Percentiles rank a stretch among this genome's conserved stretches.
These are phyloP conservation scores for Tylopilus rubrobrunneus DNA, from an alignment of 768 basidiomycete species.

Conservation along the genomic window DNA sequence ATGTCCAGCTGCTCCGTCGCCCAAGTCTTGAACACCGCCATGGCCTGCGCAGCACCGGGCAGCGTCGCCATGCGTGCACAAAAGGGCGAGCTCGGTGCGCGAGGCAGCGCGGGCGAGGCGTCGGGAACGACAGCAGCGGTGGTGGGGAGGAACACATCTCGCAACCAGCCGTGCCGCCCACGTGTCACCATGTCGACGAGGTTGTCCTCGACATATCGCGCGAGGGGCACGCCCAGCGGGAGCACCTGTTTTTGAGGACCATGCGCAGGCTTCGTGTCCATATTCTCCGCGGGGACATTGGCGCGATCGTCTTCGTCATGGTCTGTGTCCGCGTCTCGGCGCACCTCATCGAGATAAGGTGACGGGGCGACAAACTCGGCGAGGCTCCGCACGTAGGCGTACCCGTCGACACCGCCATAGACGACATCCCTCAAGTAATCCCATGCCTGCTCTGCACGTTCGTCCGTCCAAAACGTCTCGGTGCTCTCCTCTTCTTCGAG, in stretches of 20 bases:
- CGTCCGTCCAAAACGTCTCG: constrained; percentile 45
- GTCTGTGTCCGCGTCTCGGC: background rate
- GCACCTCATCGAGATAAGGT: constrained; percentile 2
- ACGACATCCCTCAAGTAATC: constrained; percentile 70
- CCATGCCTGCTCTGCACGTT: constrained; percentile 52
- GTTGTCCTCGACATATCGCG: constrained; percentile 38
- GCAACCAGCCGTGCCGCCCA: constrained; percentile 37
- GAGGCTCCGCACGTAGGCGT: constrained; percentile 72
- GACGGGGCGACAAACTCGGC: constrained; percentile 60
- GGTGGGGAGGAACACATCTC: constrained; percentile 24
- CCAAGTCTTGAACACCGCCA: constrained; percentile 8
- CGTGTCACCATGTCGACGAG: constrained; percentile 39
- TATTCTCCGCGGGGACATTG: background rate
- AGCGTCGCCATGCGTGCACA: constrained; percentile 10
- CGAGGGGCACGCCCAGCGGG: constrained; percentile 33
- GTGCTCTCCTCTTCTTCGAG: constrained; percentile 8
- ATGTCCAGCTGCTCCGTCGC: constrained; percentile 35
- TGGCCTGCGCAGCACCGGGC: constrained; percentile 7
- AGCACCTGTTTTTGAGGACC: background rate
- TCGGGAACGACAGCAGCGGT: too few species aligned
- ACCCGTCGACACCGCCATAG: constrained; percentile 73
- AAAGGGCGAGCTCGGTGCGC: constrained; percentile 1
- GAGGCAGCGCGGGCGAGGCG: background rate
- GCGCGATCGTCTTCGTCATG: background rate
- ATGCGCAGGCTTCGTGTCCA: background rate